These are phyloP conservation scores for Ceratocystiopsis sp. DNA, from an alignment of 2,329 filamentous ascomycete species.

Conservation along the genomic window DNA sequence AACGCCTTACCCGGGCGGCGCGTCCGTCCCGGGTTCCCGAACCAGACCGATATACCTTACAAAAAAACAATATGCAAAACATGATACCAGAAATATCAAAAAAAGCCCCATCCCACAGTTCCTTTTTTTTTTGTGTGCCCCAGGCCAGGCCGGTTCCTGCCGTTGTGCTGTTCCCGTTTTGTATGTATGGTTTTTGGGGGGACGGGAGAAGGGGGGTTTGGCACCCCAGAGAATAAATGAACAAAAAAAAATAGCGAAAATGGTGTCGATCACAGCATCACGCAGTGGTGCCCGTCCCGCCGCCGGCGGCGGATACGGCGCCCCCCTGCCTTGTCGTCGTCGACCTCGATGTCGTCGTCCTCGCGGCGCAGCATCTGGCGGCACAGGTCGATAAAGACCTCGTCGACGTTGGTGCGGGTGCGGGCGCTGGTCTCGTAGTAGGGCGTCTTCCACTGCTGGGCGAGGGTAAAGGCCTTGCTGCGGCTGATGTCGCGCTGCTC, in stretches of 20 bases:
- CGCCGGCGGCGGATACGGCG: conserved; percentile 16
- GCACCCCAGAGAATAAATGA: background rate
- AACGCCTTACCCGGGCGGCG: too few relatives aligned
- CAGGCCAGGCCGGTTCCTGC: too few relatives aligned
- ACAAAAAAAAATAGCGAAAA: background rate
- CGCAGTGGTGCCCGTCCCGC: conserved; percentile 22
- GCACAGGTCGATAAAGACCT: conserved; percentile 74
- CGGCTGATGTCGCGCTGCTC: conserved; percentile 67
- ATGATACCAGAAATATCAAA: too few relatives aligned
- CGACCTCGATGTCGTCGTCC: conserved; percentile 18
- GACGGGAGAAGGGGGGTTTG: too few relatives aligned
- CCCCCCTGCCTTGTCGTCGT: conserved; percentile 23
- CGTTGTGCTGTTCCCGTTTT: too few relatives aligned
- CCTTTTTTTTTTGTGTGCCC: too few relatives aligned
- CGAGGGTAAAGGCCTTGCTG: conserved; percentile 64
- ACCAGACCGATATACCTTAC: too few relatives aligned
- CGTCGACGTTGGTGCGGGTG: conserved; percentile 72
- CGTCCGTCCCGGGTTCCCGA: too few relatives aligned
- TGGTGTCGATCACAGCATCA: conserved; percentile 21
- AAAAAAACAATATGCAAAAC: too few relatives aligned
- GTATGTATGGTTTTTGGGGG: too few relatives aligned
- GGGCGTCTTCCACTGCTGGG: conserved; percentile 75
- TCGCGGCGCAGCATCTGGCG: conserved; percentile 68
- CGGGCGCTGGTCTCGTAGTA: conserved; percentile 85
- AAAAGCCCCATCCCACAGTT: too few relatives aligned